Evolutionary conservation across 2,329 filamentous ascomycete genomes (phyloP), one percentile per base, ranked within the genome.

Genomic region (Hypoxylon sp.): DNA sequence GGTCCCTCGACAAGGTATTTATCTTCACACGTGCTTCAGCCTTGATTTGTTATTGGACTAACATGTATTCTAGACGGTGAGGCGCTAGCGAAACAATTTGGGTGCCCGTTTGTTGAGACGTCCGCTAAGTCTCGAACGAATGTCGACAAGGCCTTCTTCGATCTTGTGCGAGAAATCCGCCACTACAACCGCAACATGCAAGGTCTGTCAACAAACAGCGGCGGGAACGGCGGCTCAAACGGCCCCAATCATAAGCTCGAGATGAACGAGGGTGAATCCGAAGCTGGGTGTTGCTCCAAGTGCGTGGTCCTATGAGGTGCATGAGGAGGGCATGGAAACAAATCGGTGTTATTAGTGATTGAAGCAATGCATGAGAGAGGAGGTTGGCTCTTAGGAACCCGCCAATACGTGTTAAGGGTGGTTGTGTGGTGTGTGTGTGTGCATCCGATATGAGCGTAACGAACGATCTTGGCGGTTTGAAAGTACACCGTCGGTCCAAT

Each of bases 171-270:
- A 80, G 96, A 98, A 81, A 99, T 99, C 79, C 90, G 96, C 83
- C 92, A 94, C 83, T 98, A 97, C 84, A 98, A 99, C 89, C 95
- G 96, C 81, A 95, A 98, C 80, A 97, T 98, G 91, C 94, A 94
- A 68, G 93, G 93, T 67, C 93, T 97, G 82, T 90, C 91, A 48
- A 89, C 90, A 66, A 89, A 87, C 69, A 91, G 91, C 74, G 90
- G 90, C 73, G 84, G 88, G 76, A 84, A 86, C 68, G 84, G 90
- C 69, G 89, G 89, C 74, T 82, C 83, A 71, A 88, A 87, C 74
- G 88, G 87, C 75, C 91, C 86, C 71, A 80, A 84, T 67, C 86
- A 88, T 85, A 93, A 94, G 83, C 91, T 97, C 87, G 92, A 97
- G 74, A 88, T 96, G 76, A 89, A 91, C 73, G 90, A 90, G 67